A percentile compares a stretch with the other conserved stretches of the same genome.
Conservation (phyloP, 768 basidiomycete genomes). For the Pleurotus tuber-regium region DNA sequence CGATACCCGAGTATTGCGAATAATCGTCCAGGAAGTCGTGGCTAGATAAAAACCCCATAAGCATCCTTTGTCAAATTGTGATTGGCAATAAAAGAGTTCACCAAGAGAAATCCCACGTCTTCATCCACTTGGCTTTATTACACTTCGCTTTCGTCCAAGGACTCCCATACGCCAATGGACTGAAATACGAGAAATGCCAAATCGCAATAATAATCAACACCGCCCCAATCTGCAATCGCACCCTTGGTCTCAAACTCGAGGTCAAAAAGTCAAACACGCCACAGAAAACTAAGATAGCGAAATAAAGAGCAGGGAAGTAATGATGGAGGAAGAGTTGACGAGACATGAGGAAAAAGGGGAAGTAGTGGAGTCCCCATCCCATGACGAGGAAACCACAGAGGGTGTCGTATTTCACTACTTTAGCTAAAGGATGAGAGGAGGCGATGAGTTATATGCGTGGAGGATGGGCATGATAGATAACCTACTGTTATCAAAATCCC, state of each 20-base stretch:
- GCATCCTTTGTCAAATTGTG: too few species aligned
- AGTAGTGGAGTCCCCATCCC: conserved; percentile 91
- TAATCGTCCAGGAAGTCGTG: conserved; percentile 69
- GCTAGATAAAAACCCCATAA: too few species aligned
- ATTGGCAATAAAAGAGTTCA: too few species aligned
- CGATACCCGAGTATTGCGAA: conserved; percentile 44
- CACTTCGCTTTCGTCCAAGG: conserved; percentile 87
- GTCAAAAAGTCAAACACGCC: conserved; percentile 85
- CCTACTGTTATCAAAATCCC: conserved; percentile 92
- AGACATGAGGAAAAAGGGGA: conserved; percentile 96
- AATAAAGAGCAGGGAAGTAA: conserved; percentile 97
- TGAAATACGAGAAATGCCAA: conserved; percentile 77
- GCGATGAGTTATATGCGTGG: neutral
- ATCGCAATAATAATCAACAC: conserved; percentile 70
- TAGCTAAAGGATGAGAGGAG: conserved; percentile 45
- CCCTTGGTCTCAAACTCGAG: conserved; percentile 67
- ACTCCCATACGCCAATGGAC: conserved; percentile 79
- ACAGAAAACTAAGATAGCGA: conserved; percentile 77
- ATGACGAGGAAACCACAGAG: conserved; percentile 89
- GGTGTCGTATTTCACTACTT: conserved; percentile 88
- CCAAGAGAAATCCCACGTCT: conserved; percentile 97
- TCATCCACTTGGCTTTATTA: conserved; percentile 75
- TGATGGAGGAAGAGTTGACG: conserved; percentile 98
- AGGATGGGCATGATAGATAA: conserved; percentile 10
- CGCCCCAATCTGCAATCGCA: conserved; percentile 79